A percentile compares a stretch with the other conserved stretches of the same genome.
phyloP scores from a whole-genome alignment of 2,329 filamentous ascomycete species.

The Pseudogymnoascus sp. region DNA sequence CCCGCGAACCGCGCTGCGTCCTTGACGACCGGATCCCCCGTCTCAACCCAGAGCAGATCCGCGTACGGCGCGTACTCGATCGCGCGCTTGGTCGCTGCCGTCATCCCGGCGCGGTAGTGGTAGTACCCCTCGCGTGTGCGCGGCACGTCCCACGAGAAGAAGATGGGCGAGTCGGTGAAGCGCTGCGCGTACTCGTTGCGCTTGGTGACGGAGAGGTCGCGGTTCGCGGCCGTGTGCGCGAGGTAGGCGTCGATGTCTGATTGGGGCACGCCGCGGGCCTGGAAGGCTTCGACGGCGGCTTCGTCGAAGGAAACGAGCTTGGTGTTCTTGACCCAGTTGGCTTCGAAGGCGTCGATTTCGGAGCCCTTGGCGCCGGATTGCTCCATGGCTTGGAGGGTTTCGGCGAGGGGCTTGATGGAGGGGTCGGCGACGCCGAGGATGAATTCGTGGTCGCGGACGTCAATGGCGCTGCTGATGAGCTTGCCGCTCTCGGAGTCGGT shows the following conservation, averaged over 20 bases:
- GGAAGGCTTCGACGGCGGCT: slow-evolving; percentile 71
- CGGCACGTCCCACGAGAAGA: slow-evolving; percentile 87
- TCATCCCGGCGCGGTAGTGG: slow-evolving; percentile 79
- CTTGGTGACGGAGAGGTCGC: slow-evolving; percentile 70
- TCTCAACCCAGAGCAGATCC: slow-evolving; percentile 96
- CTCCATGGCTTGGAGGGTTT: slow-evolving; percentile 88
- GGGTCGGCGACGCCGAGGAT: slow-evolving; percentile 78
- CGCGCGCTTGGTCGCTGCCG: slow-evolving; percentile 85
- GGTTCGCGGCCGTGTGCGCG: slow-evolving; percentile 53
- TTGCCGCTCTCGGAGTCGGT: slow-evolving; percentile 94
- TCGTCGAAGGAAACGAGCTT: slow-evolving; percentile 89
- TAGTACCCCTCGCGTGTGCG: slow-evolving; percentile 92
- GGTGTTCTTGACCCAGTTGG: slow-evolving; percentile 80
- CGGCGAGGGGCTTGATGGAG: slow-evolving; percentile 72
- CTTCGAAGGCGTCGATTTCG: slow-evolving; percentile 82
- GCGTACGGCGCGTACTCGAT: slow-evolving; percentile 88
- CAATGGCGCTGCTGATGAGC: slow-evolving; percentile 82
- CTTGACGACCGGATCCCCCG: slow-evolving; percentile 75
- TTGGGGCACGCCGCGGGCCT: slow-evolving; percentile 56
- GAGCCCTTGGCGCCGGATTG: slow-evolving; percentile 65
- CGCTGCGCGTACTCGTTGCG: slow-evolving; percentile 67
- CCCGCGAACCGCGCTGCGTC: slow-evolving; percentile 70
- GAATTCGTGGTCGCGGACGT: slow-evolving; percentile 93
- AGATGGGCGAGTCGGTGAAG: slow-evolving; percentile 59
- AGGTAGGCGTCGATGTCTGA: slow-evolving; percentile 64